Evolutionary conservation across 2,329 filamentous ascomycete genomes (phyloP), one percentile per base, ranked within the genome.

Genomic region (Alternaria incomplexa): DNA sequence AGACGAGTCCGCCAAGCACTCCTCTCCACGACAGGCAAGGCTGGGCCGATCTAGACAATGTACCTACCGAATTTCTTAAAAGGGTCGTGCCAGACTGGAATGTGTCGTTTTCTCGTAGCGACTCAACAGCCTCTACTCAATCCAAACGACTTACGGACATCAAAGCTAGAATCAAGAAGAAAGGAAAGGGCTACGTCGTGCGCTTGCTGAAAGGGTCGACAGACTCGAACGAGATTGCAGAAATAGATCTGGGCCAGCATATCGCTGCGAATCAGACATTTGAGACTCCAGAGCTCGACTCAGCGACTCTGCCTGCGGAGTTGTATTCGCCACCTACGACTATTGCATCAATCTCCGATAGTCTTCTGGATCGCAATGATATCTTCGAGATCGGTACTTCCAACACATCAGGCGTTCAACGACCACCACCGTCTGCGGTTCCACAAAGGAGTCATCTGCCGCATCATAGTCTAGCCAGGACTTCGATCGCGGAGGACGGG

Each of bases 81-180:
- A 76, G 73, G 50, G 73, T 76, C 3, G 74, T 74, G 23, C 74
- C 74, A 9, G 74, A 77, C 48, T 77, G 74, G 74, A 65, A 71
- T 17, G 59, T 72, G 9, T 71, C 71, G 1, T 75, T 77, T 48
- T 66, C 70, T 22, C 58, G 72, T 17, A 77, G 67, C 48, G 70
- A 71, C 48, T 75, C 73, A 3, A 73, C 71, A 17, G 63, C 70
- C 2, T 73, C 73, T 2, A 69, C 60, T 3, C 73, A 77, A 47
- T 72, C 70, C 13, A 69, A 70, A 17, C 71, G 66, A 30, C 67
- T 76, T 47, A 62, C 73, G 5, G 71, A 76, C 17, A 76, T 78
- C 59, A 77, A 76, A 40, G 75, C 75, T 2, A 66, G 68, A 5
- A 75, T 78, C 40, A 76, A 76, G 65, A 77, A 75, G 64, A 77